Percentiles rank a stretch among this genome's conserved stretches.
These are phyloP conservation scores for Alternaria sp. DNA, from an alignment of 2,329 filamentous ascomycete genomes.

Conservation along the genomic window DNA sequence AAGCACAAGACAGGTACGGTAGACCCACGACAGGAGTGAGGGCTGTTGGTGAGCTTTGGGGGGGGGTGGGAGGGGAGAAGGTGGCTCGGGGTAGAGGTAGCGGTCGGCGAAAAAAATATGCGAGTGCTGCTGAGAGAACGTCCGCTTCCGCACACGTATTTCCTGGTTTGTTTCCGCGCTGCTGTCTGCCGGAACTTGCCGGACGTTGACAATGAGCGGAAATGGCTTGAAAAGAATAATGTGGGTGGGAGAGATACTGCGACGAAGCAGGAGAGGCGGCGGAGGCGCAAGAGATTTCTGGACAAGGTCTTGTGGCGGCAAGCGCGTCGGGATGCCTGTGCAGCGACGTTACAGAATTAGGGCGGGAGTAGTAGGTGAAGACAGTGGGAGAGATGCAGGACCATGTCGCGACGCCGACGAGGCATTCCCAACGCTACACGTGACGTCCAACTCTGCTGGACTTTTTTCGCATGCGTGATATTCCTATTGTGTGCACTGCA, in stretches of 20 bases:
- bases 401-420: slow-evolving; percentile 7
- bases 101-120: slow-evolving; percentile 40
- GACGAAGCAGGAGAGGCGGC: slow-evolving; percentile 24
- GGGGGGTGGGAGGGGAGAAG: slow-evolving; percentile 22
- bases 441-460: slow-evolving; percentile 25
- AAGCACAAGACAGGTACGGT: slow-evolving; percentile 46
- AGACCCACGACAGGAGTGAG: slow-evolving; percentile 37
- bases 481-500: slow-evolving; percentile 20
- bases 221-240: slow-evolving; percentile 15
- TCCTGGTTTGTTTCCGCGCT: slow-evolving; percentile 38
- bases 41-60: slow-evolving; percentile 26
- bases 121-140: slow-evolving; percentile 29
- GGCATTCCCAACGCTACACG: slow-evolving; percentile 20
- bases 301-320: slow-evolving; percentile 33
- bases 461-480: slow-evolving; percentile 21
- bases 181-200: slow-evolving; percentile 39
- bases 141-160: slow-evolving; percentile 38
- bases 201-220: slow-evolving; percentile 23
- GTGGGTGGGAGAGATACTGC: slow-evolving; percentile 11
- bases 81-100: slow-evolving; percentile 27
- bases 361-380: slow-evolving; percentile 18
- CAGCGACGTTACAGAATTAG: slow-evolving; percentile 26
- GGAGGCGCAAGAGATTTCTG: slow-evolving; percentile 27
- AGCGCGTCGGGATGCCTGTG: slow-evolving; percentile 30
- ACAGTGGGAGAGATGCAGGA: slow-evolving; percentile 12